These are phyloP conservation scores for Diaporthe humulicola DNA, from an alignment of 2,329 filamentous ascomycete genomes.

Conservation along the genomic window DNA sequence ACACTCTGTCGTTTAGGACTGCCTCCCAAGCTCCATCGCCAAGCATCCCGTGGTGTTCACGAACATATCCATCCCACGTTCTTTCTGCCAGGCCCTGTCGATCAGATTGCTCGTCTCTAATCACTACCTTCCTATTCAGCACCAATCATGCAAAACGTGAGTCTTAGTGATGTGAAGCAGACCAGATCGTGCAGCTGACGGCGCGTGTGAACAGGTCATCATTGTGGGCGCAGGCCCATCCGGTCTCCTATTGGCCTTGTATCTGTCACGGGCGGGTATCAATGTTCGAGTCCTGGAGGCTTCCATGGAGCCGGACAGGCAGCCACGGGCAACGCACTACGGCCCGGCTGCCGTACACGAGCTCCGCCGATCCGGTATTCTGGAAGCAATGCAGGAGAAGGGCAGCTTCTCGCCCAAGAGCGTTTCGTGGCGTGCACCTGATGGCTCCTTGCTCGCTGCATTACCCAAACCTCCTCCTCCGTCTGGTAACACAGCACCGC, in stretches of 20 bases:
- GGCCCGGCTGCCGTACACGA: conserved; percentile 35
- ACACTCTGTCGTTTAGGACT: not conserved
- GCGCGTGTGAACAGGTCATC: not conserved
- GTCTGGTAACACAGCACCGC: conserved; percentile 12
- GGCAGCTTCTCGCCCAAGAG: conserved; percentile 36
- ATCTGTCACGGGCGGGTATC: conserved; percentile 21
- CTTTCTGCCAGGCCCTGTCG: not conserved
- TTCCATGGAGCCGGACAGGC: conserved; percentile 30
- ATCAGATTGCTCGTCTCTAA: not conserved
- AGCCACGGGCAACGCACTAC: conserved; percentile 41
- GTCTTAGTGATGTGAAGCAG: not conserved
- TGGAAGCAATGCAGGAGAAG: conserved; percentile 31
- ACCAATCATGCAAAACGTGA: not conserved
- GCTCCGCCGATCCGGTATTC: conserved; percentile 36
- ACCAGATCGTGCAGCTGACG: not conserved
- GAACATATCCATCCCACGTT: not conserved
- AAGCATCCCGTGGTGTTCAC: not conserved
- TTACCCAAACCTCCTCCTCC: conserved; percentile 14
- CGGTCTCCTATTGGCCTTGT: conserved; percentile 43
- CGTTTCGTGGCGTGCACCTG: conserved; percentile 37
- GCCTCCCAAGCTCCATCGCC: not conserved
- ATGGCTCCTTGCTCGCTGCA: conserved; percentile 33
- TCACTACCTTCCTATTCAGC: not conserved
- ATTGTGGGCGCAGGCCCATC: conserved; percentile 43
- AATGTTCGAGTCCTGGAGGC: conserved; percentile 14